Base-by-base conservation (phyloP, 139 green algal species). In the Micromonas pusilla region DNA sequence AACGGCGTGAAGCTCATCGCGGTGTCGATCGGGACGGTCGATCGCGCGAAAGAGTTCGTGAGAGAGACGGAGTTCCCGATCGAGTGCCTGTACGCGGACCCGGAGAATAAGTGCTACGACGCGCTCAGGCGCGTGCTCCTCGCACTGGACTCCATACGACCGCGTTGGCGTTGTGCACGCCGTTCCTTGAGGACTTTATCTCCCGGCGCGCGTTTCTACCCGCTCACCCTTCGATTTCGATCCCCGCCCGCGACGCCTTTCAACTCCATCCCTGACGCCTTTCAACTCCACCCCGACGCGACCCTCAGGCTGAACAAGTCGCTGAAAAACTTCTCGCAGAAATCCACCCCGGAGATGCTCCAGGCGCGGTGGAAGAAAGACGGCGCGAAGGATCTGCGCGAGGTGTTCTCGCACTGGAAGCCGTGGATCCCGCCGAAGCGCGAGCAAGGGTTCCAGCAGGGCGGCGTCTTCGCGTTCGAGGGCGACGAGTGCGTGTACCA, bases 11-110 rank as follows among this genome's bases (percentile, higher is more conserved):
- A 91, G 76, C 78, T 95, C 30, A 88, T 90, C 53, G 71, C 95
- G 32, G 84, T 95, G 6, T 89, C 81, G 20, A 95, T 93, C 53
- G 90, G 91, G n/a, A 93, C 89, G 0, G 33, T 71, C 38, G 84
- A 90, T 76, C 80, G 92, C 0, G 86, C 82, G 2, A 78, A 82
- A 6, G 83, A 93, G 37, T 97, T 97, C 85, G 81, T 75, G 1
- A 80, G 89, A 34, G 83, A 86, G 23, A 96, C 91, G 0, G 85
- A 76, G 21, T 94, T 94, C 62, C 88, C 89, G 0, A 65, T 83
- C 0, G 86, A 92, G 21, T 79, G 82, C 70, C 77, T 97, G n/a
- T 87, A 93, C 73, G 90, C 87, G 0, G 92, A 97, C 81, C 91
- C 91, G 0, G 84, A 88, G 0, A 93, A 88, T 72, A 32, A 70